Percentiles rank a stretch among this genome's conserved stretches.
Evolutionary conservation across 305 asterid species (phyloP).

Genomic region (Withania somnifera): DNA sequence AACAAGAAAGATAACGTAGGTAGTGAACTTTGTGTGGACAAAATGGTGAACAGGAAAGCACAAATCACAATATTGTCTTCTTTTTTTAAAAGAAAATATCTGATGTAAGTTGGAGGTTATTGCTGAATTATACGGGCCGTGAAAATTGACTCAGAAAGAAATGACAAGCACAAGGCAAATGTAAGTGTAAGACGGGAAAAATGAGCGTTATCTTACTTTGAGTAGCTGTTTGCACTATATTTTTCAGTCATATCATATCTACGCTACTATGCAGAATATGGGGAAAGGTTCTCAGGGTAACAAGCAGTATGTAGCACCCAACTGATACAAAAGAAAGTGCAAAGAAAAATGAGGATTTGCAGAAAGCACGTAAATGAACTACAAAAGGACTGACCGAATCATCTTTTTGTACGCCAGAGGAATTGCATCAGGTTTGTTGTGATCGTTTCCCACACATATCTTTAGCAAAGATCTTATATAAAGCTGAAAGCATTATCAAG

Average conservation of each 20-base stretch:
- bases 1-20: neutral
- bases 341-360: neutral
- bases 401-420: slow-evolving; percentile 56
- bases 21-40: neutral
- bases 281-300: neutral
- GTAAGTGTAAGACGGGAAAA: neutral
- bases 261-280: neutral
- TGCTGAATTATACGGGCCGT: neutral
- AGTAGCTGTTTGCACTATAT: neutral
- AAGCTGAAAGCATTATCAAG: neutral
- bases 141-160: neutral
- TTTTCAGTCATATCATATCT: neutral
- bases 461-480: slow-evolving; percentile 19
- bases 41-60: neutral
- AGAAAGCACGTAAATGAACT: neutral
- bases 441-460: slow-evolving; percentile 67
- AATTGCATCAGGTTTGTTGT: slow-evolving; percentile 29
- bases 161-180: neutral
- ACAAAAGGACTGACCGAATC: slow-evolving; percentile 37
- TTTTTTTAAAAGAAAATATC: neutral
- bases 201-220: neutral
- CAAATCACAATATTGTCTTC: neutral
- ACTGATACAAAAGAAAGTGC: neutral
- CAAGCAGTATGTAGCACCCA: neutral
- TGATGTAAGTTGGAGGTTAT: neutral